Evolutionary conservation across 805 yeast species (phyloP).

Genomic region (Yarrowia sp.): DNA sequence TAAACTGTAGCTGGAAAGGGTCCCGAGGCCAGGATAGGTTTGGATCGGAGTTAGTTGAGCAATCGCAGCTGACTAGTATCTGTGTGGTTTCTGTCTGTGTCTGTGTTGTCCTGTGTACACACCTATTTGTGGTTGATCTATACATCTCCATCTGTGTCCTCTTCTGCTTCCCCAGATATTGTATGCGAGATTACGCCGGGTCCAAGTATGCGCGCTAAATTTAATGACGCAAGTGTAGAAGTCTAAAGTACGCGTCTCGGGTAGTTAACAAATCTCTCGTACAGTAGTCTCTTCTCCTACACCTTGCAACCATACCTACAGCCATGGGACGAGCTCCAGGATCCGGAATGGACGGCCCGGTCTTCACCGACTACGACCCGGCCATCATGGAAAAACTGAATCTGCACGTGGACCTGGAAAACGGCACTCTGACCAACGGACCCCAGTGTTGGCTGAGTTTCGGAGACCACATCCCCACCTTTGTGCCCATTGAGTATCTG

Average conservation of each 20-base stretch:
- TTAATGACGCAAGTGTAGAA: conserved; percentile 24
- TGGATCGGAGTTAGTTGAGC: neutral
- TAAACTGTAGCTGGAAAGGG: neutral
- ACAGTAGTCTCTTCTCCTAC: neutral
- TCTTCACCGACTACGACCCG: conserved; percentile 43
- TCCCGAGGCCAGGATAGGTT: neutral
- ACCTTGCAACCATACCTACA: neutral
- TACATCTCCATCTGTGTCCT: too few species aligned
- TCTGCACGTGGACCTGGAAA: conserved; percentile 44
- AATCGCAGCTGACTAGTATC: neutral
- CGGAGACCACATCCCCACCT: conserved; percentile 43
- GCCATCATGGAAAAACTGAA: conserved; percentile 42
- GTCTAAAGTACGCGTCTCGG: conserved; percentile 20
- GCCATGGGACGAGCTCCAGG: conserved; percentile 26
- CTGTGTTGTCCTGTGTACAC: too few species aligned
- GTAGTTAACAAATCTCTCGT: neutral
- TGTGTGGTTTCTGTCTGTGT: neutral
- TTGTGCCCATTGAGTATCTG: conserved; percentile 27
- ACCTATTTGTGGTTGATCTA: too few species aligned
- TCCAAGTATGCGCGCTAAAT: conserved; percentile 32
- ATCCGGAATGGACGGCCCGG: conserved; percentile 41
- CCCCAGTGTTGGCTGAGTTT: conserved; percentile 46
- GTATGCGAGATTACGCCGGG: conserved; percentile 35
- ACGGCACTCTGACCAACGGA: conserved; percentile 48
- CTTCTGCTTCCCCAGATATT: conserved; percentile 32